Base-by-base conservation (phyloP, 1,139 yeast species). In the Arxiozyma slooffiae region DNA sequence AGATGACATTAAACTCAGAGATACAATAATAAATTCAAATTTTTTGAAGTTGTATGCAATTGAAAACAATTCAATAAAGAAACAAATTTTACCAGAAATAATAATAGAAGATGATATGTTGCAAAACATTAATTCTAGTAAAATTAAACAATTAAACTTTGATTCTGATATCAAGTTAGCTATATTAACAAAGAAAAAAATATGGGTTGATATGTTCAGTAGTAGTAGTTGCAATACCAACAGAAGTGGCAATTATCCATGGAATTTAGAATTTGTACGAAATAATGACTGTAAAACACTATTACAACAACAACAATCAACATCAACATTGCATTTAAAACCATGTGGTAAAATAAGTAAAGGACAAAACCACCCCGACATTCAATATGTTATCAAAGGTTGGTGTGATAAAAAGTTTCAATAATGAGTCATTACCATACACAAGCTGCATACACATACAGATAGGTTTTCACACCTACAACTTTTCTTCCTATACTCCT, bases 321-420 rank as follows among this genome's bases (percentile, higher is more conserved):
- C 23, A 37, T 36, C 42, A 43, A 18, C 22, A 30, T 26, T 24
- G 43, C 17, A 38, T 44, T 22, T 64, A 22, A 58, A 58, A 40
- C 69, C 69, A 7, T 64, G 66, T 47, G 69, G 69, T 3, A 56
- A 53, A 38, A 47, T 65, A 18, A 49, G 49, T 20, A 50, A 57
- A 20, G 62, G 62, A 7, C 46, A 46, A 48, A 11, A 38, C 50
- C 48, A 36, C 50, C 49, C 44, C 23, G 59, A 60, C 36, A 50
- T 62, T 3, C 69, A 65, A 46, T 65, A 65, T 52, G 67, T 65
- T 37, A 67, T 65, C 3, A 64, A 65, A 45, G 69, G 69, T 8
- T 65, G 68, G 68, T 63, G 66, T 44, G 68, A 65, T 46, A 51
- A 53, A 39, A 53, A 68, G n/a, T 64, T 64, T 47, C 22, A 41